Evolutionary conservation across 2,329 filamentous ascomycete species (phyloP), one percentile per base, ranked within the genome.

Genomic region (Colletotrichum incanum): DNA sequence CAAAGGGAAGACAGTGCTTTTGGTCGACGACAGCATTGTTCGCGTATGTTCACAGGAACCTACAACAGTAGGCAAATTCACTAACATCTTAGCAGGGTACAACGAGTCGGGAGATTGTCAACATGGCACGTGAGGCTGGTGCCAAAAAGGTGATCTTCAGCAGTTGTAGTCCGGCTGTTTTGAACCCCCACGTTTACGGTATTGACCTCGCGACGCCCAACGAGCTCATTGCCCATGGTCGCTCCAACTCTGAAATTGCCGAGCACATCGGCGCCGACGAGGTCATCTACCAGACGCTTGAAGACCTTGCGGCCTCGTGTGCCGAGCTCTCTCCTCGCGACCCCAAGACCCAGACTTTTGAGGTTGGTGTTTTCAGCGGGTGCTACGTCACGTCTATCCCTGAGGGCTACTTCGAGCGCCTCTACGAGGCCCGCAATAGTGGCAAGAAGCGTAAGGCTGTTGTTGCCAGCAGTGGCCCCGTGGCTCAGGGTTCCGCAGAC

Each of bases 21-120:
- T 98, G 0, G 93, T 98, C 1, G 96, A 98, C 76, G 96, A 98
- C 83, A 94, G 91, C 76, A 94, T 98, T 71, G 95, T 98, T 5
- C 90, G 95, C 47, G 95, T 55, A 55, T 55, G 28, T 55, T 34
- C 20, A n/a, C 50, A 12, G 28, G 18, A 20, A 23, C 18, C 18
- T 31, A 34, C 18, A 54, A 54, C 26, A 34, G 28, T 20, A 41
- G 34, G 16, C 55, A 58, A 58, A n/a, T 3, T 39, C n/a, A 39
- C 34, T 58, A 26, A 58, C 37, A 28, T n/a, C 56, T 23, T 16
- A 23, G 9, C 14, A 23, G 56, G 34, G 95, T 61, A 97, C 93
- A 0, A 97, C 94, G 5, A 80, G 93, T 12, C 59, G 93, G 94
- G 76, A 95, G 80, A 81, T 81, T 73, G 79, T 83, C 9, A 78